phyloP scores from a whole-genome alignment of 352 stramenopile genomes.

The Pythium diclinum region DNA sequence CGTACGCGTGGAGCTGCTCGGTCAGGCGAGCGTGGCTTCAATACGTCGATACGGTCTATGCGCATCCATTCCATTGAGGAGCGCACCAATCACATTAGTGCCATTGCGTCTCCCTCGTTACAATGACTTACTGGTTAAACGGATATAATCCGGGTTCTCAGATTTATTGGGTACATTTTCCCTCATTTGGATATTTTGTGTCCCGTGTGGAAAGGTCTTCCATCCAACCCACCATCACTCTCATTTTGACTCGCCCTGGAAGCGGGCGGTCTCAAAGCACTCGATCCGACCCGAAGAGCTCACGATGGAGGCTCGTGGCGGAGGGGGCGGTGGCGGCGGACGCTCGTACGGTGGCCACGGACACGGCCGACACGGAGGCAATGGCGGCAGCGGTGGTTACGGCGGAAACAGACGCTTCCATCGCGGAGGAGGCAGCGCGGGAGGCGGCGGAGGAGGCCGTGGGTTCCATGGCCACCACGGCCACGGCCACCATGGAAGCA shows the following conservation, averaged over 20 bases:
- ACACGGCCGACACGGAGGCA: conserved; percentile 7
- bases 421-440: conserved; percentile 16
- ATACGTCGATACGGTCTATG: background rate
- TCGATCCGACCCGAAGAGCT: background rate
- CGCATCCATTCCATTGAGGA: conserved; percentile 5
- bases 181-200: conserved; percentile 10
- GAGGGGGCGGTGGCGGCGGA: background rate
- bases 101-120: background rate
- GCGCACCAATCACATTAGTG: conserved; percentile 23
- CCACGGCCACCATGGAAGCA: conserved; percentile 7
- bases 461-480: conserved; percentile 16
- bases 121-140: background rate
- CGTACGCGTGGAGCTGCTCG: background rate
- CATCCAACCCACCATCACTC: conserved; percentile 9
- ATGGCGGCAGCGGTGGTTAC: conserved; percentile 6
- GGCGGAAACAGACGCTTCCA: conserved; percentile 17
- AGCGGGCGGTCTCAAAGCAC: background rate
- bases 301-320: conserved; percentile 19
- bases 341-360: conserved; percentile 2
- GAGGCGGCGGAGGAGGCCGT: conserved; percentile 17
- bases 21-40: background rate
- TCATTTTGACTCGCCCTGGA: conserved; percentile 19
- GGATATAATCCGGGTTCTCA: background rate
- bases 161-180: conserved; percentile 1
- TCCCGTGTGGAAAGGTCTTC: background rate